Percentiles rank a stretch among this genome's conserved stretches.
Conservation (phyloP, 2,329 filamentous ascomycete genomes). For the Macrophomina pseudophaseolina region DNA sequence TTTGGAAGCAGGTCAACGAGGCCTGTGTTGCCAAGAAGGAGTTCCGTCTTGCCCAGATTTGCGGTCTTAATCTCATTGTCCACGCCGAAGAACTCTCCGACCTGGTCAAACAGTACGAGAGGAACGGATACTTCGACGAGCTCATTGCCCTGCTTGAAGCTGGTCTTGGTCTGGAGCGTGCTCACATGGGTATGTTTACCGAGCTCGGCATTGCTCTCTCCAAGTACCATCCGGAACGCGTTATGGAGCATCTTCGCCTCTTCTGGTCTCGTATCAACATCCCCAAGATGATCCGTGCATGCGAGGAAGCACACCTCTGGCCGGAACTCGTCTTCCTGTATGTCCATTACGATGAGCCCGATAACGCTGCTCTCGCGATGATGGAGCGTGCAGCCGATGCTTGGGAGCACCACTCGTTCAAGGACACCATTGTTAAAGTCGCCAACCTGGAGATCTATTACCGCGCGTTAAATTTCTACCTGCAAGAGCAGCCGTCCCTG, state of each 20-base stretch:
- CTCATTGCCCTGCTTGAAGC: constrained; percentile 93
- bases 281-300: constrained; percentile 92
- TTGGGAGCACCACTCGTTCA: constrained; percentile 99
- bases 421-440: constrained; percentile 97
- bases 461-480: constrained; percentile 93
- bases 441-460: constrained; percentile 99
- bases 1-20: constrained; percentile 98
- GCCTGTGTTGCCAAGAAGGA: constrained; percentile 98
- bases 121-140: constrained; percentile 97
- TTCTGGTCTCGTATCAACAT: constrained; percentile 99
- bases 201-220: constrained; percentile 88
- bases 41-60: constrained; percentile 98
- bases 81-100: constrained; percentile 94
- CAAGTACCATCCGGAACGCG: constrained; percentile 91
- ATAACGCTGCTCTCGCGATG: constrained; percentile 95
- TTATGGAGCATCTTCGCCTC: constrained; percentile 98
- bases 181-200: constrained; percentile 96
- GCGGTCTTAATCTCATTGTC: constrained; percentile 95
- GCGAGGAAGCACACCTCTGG: constrained; percentile 95
- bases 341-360: constrained; percentile 97
- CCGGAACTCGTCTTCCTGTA: constrained; percentile 98
- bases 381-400: constrained; percentile 97
- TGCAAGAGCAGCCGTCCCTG: constrained; percentile 94
- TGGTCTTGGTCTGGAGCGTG: constrained; percentile 73
- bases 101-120: constrained; percentile 95